Conservation (phyloP, 345 rosid species). For the Combretum micranthum region DNA sequence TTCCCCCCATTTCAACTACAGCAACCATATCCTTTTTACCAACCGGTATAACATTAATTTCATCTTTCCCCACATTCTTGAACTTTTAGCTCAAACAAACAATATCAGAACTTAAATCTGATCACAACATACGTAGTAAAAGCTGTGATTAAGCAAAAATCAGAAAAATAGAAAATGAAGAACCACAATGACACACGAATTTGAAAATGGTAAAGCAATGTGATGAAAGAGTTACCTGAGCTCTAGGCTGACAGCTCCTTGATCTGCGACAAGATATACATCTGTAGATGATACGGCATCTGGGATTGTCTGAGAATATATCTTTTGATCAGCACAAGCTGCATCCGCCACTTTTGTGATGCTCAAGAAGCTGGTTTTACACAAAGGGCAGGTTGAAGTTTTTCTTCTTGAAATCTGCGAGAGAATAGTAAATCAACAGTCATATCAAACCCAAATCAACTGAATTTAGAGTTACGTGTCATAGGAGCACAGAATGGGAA, state of each 20-base stretch:
- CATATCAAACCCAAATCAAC: too few species aligned
- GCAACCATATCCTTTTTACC: too few species aligned
- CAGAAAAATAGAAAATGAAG: too few species aligned
- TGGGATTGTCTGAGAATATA: conserved; percentile 85
- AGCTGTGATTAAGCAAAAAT: too few species aligned
- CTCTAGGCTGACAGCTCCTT: conserved; percentile 28
- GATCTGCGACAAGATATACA: conserved; percentile 33
- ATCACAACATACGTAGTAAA: too few species aligned
- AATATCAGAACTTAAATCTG: too few species aligned
- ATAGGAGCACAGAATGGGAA: too few species aligned
- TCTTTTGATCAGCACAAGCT: conserved; percentile 74
- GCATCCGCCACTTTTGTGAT: conserved; percentile 77
- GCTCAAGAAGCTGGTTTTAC: conserved; percentile 62
- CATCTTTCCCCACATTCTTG: too few species aligned
- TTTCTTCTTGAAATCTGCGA: conserved; percentile 53
- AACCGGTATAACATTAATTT: too few species aligned
- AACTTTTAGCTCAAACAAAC: too few species aligned
- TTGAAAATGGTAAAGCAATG: neutral
- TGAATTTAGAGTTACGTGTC: too few species aligned
- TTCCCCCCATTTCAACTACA: neutral
- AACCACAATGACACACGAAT: neutral
- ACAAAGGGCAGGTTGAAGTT: conserved; percentile 71
- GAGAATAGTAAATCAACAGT: neutral
- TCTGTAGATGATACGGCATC: conserved; percentile 31
- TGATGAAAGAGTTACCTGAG: conserved; percentile 32